Evolutionary conservation across 2,329 filamentous ascomycete genomes (phyloP).

Genomic region (Tolypocladium pustulatum): DNA sequence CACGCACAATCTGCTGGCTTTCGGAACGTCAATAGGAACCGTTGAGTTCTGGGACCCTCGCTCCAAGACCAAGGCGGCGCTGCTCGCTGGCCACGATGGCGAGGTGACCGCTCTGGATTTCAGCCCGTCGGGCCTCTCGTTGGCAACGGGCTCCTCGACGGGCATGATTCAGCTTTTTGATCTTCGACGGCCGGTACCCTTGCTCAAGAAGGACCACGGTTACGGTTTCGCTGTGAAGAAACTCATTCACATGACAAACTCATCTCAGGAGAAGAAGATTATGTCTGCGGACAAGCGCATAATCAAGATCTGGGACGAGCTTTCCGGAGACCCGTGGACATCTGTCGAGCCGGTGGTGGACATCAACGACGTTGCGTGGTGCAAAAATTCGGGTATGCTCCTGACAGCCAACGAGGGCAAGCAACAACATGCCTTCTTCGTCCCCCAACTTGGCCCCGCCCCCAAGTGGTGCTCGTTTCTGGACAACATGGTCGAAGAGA

Average conservation of each 20-base stretch:
- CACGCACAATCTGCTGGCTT: constrained; percentile 82
- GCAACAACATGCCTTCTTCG: constrained; percentile 90
- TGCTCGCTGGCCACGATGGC: constrained; percentile 57
- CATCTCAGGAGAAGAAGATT: constrained; percentile 73
- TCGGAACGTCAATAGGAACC: constrained; percentile 89
- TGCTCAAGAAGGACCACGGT: constrained; percentile 89
- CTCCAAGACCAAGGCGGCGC: constrained; percentile 69
- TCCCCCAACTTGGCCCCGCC: constrained; percentile 84
- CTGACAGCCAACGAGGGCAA: constrained; percentile 94
- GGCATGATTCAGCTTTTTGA: constrained; percentile 89
- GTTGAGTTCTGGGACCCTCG: constrained; percentile 95
- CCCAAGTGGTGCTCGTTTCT: constrained; percentile 95
- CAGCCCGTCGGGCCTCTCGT: constrained; percentile 68
- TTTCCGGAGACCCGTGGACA: constrained; percentile 80
- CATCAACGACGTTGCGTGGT: constrained; percentile 89
- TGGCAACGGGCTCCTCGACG: constrained; percentile 79
- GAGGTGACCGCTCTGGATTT: constrained; percentile 86
- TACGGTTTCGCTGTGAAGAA: constrained; percentile 90
- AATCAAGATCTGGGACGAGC: constrained; percentile 91
- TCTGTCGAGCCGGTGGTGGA: constrained; percentile 92
- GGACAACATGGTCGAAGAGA: constrained; percentile 96
- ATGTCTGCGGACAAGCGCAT: constrained; percentile 89
- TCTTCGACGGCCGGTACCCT: constrained; percentile 72
- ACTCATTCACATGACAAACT: constrained; percentile 60
- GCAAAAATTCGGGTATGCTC: constrained; percentile 86